Evolutionary conservation across 129 eudicot genomes (phyloP).

Genomic region (Centrapalus pauciflorus): DNA sequence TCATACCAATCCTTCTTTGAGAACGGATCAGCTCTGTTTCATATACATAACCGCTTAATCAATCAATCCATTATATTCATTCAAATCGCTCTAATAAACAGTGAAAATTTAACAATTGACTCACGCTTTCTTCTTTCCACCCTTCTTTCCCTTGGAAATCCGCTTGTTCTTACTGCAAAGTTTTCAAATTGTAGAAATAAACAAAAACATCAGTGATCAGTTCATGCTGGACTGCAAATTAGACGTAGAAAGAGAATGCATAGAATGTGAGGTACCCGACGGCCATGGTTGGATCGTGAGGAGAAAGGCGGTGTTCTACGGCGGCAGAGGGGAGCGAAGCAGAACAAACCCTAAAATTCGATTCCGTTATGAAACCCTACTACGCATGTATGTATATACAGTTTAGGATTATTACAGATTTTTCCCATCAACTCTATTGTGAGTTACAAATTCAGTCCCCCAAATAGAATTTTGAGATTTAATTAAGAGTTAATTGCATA

Average conservation of each 20-base stretch:
- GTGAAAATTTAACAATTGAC: constrained; percentile 1
- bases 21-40: constrained; percentile 42
- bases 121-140: constrained; percentile 61
- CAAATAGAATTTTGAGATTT: too few species aligned
- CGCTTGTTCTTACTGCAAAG: constrained; percentile 39
- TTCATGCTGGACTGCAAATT: neutral
- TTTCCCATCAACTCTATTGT: too few species aligned
- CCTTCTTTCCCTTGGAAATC: constrained; percentile 72
- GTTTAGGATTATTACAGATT: too few species aligned
- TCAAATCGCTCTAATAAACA: neutral
- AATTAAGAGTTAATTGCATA: too few species aligned
- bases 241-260: neutral
- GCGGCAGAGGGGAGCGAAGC: too few species aligned
- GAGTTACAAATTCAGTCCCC: too few species aligned
- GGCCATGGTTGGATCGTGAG: constrained; percentile 27
- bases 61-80: neutral
- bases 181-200: neutral
- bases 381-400: too few species aligned
- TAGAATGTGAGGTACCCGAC: constrained; percentile 26
- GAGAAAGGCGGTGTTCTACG: too few species aligned
- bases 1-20: too few species aligned
- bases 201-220: neutral
- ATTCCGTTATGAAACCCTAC: too few species aligned
- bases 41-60: neutral
- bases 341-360: too few species aligned